Percentiles rank a stretch among this genome's conserved stretches.
Conservation (phyloP, 768 basidiomycete genomes). For the Hypsizygus marmoreus region DNA sequence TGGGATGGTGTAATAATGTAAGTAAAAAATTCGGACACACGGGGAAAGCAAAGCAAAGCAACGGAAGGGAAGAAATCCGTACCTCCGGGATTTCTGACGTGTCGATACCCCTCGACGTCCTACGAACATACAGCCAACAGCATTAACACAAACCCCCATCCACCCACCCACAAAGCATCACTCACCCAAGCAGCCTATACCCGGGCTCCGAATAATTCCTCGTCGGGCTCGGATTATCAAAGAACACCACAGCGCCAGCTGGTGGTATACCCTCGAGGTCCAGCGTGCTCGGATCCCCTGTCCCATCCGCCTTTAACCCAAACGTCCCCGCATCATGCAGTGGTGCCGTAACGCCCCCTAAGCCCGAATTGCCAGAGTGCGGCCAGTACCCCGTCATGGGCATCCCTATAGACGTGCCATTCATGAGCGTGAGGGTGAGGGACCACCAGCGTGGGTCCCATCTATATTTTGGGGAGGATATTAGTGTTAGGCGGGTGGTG, state of each 20-base stretch:
- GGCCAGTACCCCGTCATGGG: constrained; percentile 36
- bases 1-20: neutral
- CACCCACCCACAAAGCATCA: no score
- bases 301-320: constrained; percentile 20
- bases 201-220: constrained; percentile 28
- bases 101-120: constrained; percentile 24
- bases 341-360: constrained; percentile 25
- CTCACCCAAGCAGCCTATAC: constrained; percentile 29
- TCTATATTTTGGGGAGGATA: no score
- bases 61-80: neutral
- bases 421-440: constrained; percentile 26
- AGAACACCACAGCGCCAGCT: constrained; percentile 26
- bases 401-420: constrained; percentile 28
- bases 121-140: neutral
- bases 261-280: constrained; percentile 20
- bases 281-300: constrained; percentile 15
- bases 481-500: no score
- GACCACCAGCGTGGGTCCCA: constrained; percentile 38
- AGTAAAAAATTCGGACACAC: no score
- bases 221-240: constrained; percentile 34
- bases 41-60: no score
- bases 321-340: constrained; percentile 28
- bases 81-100: constrained; percentile 25
- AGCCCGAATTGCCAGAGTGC: constrained; percentile 30
- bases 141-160: neutral